These are phyloP conservation scores for Solanum pimpinellifolium DNA, from an alignment of 257 asterid species.

Conservation along the genomic window DNA sequence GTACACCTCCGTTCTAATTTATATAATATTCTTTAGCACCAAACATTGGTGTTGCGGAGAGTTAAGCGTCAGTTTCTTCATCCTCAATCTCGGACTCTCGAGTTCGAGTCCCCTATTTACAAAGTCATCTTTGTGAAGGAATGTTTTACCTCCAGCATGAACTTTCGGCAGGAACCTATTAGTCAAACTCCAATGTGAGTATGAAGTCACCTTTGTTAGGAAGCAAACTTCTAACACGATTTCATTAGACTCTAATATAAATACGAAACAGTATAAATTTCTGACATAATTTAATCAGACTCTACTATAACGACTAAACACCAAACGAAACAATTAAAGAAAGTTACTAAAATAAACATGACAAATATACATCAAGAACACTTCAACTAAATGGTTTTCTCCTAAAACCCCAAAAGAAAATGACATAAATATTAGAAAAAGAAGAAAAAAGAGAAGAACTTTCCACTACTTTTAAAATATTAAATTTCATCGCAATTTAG, in stretches of 20 bases:
- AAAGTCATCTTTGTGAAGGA: too few species aligned
- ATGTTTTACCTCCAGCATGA: too few species aligned
- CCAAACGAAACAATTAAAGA: too few species aligned
- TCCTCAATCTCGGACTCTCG: too few species aligned
- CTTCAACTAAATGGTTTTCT: neutral
- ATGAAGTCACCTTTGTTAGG: too few species aligned
- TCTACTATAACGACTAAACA: too few species aligned
- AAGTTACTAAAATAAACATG: neutral
- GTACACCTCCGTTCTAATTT: neutral
- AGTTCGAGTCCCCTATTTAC: too few species aligned
- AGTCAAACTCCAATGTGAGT: fast-evolving
- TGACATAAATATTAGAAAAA: neutral
- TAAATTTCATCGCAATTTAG: neutral
- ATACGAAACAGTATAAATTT: fast-evolving
- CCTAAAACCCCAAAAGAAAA: neutral
- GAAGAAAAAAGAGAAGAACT: neutral
- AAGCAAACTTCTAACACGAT: too few species aligned
- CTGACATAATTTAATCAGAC: too few species aligned
- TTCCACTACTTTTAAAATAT: neutral
- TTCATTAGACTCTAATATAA: too few species aligned
- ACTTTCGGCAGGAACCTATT: fast-evolving
- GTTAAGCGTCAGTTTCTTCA: too few species aligned
- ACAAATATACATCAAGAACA: neutral
- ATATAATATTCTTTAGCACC: neutral
- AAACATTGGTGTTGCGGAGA: too few species aligned